Evolutionary conservation across 1,139 yeast species (phyloP).

Genomic region (Candida tropicalis): DNA sequence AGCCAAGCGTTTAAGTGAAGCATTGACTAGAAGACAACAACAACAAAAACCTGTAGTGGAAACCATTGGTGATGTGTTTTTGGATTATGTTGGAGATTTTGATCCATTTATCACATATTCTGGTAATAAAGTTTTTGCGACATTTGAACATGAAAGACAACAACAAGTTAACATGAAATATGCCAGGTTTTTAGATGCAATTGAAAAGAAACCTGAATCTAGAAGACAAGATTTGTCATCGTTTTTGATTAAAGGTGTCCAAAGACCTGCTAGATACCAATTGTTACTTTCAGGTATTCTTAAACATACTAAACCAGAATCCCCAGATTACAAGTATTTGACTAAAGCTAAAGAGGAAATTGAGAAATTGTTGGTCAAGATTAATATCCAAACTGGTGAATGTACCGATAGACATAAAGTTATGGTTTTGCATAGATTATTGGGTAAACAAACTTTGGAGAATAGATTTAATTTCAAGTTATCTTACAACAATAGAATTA

Average conservation of each 20-base stretch:
- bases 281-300: conserved; percentile 79
- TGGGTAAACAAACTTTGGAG: conserved; percentile 83
- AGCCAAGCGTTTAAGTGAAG: conserved; percentile 84
- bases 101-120: conserved; percentile 93
- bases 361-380: conserved; percentile 73
- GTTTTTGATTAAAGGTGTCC: conserved; percentile 91
- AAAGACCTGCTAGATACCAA: conserved; percentile 94
- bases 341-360: conserved; percentile 76
- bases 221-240: conserved; percentile 91
- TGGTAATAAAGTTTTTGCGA: conserved; percentile 95
- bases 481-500: conserved; percentile 77
- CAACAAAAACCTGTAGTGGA: conserved; percentile 79
- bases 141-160: conserved; percentile 93
- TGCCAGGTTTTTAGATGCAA: conserved; percentile 90
- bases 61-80: conserved; percentile 82
- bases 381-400: conserved; percentile 90
- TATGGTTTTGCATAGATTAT: conserved; percentile 75
- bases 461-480: conserved; percentile 62
- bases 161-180: conserved; percentile 87
- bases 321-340: conserved; percentile 73
- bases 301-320: conserved; percentile 75
- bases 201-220: conserved; percentile 86
- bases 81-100: conserved; percentile 82
- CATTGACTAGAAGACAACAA: conserved; percentile 86
- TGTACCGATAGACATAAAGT: conserved; percentile 92